Evolutionary conservation across 148 eudicot species (phyloP), one percentile per base, ranked within the genome.

Genomic region (Silene latifolia): DNA sequence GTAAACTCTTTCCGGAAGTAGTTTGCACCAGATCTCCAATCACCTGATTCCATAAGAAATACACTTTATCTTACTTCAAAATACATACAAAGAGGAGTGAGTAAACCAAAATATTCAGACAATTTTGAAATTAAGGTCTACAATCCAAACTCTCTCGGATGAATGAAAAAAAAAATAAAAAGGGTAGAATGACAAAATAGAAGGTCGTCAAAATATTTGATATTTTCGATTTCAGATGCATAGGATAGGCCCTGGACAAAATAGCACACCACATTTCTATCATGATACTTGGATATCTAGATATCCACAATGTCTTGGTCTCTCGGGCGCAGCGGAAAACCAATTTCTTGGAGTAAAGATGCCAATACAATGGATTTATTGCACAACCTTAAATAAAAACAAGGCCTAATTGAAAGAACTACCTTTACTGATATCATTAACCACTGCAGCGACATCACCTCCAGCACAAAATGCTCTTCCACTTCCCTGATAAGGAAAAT

Each of bases 381-480:
- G 8, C 29, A 21, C 12, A 17, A 23, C 21, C 35, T 69, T 47
- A 69, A 7, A 69, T 46, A 78, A 32, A 24, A 8, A 44, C 8
- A 17, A n/a, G 21, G 44, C 29, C 24, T 58, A 78, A 35, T 44
- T 57, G 27, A n/a, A 74, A 44, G 47, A 74, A 46, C 58, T 80
- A 86, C 93, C 95, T 87, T 77, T 68, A 61, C 17, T 73, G 78
- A 88, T 83, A 79, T 87, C 86, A 84, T 51, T 86, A 73, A 81
- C 90, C 79, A 88, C 97, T 64, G 88, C 82, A 54, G 93, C 83
- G 81, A 89, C 95, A 84, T 93, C 97, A 70, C 98, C 98, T 64
- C 97, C 98, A 63, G 95, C 91, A 89, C 90, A 93, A 80, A 93
- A 93, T 80, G 97, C 97, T 80, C 95, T 85, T 80, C 97, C 98